Evolutionary conservation across 1,284 basidiomycete species (phyloP), one percentile per base, ranked within the genome.

Genomic region (Porodaedalea pini): DNA sequence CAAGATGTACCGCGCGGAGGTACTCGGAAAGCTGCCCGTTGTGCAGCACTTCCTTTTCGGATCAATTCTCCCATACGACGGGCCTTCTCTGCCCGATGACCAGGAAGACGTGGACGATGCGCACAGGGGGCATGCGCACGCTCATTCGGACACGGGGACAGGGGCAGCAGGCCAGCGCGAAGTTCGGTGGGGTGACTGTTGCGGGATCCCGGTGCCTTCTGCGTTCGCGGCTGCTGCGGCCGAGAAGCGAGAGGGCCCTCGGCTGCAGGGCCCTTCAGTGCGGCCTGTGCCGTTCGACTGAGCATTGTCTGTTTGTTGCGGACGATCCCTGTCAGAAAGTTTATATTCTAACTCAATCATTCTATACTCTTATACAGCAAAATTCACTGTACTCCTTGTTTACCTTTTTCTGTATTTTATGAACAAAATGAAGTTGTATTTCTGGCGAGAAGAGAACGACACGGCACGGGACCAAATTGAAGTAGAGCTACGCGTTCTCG

Each of bases 1-100:
- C 70, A 99, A 98, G 73, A 99, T 99, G 96, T 98, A 95, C 73
- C 81, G 80, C 39, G 95, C 93, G 34, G 95, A 99, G 71, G 97
- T 99, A 0, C 79, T 99, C 17, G 88, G 88, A 57, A 98, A 98
- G 70, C 83, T 99, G 3, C 96, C 97, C 0, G 94, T 99, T 57
- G 86, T 94, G 39, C 96, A 99, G 73, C 96, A 98, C 72, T 95
- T 98, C 70, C 78, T 96, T 51, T 99, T 99, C 66, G 96, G 97
- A 15, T 86, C 85, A 4, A 74, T 98, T 39, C 75, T 98, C 3
- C 75, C 81, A 0, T 95, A 87, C 69, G 84, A 87, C 0, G 83
- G 84, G 0, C 81, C 83, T 1, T 75, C 76, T 2, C 74, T 74
- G 0, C 50, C 68, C 3, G 71, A 77, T 0, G 61, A 40, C 70